These are phyloP conservation scores for Cylindrodendrum hubeiense DNA, from an alignment of 2,329 filamentous ascomycete genomes.

Conservation along the genomic window DNA sequence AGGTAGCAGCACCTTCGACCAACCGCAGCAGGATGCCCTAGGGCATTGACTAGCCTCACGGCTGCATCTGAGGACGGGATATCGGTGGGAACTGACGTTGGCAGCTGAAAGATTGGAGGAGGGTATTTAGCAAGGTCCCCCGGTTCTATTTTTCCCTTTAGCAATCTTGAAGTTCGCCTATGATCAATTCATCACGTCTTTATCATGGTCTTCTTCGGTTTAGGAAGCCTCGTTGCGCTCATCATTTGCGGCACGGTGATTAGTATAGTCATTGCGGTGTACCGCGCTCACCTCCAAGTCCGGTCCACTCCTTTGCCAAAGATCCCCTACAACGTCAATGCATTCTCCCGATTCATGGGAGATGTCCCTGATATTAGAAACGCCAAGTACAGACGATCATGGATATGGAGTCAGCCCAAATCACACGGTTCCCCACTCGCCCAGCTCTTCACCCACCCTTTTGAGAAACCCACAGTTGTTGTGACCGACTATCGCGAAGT, in stretches of 20 bases:
- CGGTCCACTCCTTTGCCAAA: conserved; percentile 39
- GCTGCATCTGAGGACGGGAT: conserved; percentile 7
- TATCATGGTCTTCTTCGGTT: conserved; percentile 7
- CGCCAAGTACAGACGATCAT: conserved; percentile 38
- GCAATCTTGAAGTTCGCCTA: not conserved
- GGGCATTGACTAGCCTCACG: conserved; percentile 1
- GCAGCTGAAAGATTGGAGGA: not conserved
- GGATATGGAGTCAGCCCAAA: conserved; percentile 44
- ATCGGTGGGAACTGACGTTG: not conserved
- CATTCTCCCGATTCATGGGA: conserved; percentile 36
- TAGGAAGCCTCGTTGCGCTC: not conserved
- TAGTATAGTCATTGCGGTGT: conserved; percentile 6
- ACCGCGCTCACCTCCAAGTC: conserved; percentile 9
- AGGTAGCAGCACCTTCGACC: not conserved
- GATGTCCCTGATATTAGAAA: conserved; percentile 35
- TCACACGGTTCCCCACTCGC: conserved; percentile 44
- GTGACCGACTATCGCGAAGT: conserved; percentile 49
- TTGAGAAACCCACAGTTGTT: conserved; percentile 47
- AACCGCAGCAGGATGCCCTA: conserved; percentile 5
- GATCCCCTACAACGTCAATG: conserved; percentile 43
- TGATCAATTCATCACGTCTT: not conserved
- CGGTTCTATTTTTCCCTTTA: not conserved
- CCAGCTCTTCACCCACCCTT: conserved; percentile 51
- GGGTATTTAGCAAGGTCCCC: conserved; percentile 2
- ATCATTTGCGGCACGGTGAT: conserved; percentile 6